Conservation (phyloP, 495 filamentous ascomycete genomes). For the Hypoxylon lenormandii region DNA sequence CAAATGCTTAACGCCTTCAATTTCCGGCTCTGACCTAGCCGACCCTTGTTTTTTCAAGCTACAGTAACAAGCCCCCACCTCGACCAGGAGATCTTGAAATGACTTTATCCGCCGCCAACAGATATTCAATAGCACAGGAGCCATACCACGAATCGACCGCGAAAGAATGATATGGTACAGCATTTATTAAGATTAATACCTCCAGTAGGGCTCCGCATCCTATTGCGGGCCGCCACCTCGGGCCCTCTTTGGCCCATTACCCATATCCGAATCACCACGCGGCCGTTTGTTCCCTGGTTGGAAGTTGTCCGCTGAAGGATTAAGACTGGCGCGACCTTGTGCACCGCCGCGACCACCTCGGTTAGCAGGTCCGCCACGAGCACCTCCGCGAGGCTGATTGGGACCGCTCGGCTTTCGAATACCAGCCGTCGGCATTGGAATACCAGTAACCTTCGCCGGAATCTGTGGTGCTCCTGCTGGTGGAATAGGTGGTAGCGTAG, state of each 20-base stretch:
- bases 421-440: conserved; percentile 44
- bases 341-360: conserved; percentile 49
- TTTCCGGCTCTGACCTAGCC: conserved; percentile 26
- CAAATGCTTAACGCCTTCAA: conserved; percentile 34
- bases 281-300: conserved; percentile 75
- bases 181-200: neutral
- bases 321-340: conserved; percentile 63
- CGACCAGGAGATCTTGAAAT: neutral
- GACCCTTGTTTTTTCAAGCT: conserved; percentile 10
- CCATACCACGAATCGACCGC: neutral
- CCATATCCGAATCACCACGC: conserved; percentile 70
- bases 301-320: conserved; percentile 66
- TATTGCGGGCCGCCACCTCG: conserved; percentile 49
- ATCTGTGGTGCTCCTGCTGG: conserved; percentile 44
- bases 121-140: conserved; percentile 5
- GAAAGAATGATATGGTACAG: conserved; percentile 15
- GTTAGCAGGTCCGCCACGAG: conserved; percentile 45
- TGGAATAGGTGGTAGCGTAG: conserved; percentile 17
- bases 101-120: neutral
- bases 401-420: conserved; percentile 46
- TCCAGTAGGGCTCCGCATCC: neutral
- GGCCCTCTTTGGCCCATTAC: conserved; percentile 50
- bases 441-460: conserved; percentile 48
- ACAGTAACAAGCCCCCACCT: neutral
- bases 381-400: conserved; percentile 45